phyloP scores from a whole-genome alignment of 2,329 filamentous ascomycete species.

The Alternaria sp. region DNA sequence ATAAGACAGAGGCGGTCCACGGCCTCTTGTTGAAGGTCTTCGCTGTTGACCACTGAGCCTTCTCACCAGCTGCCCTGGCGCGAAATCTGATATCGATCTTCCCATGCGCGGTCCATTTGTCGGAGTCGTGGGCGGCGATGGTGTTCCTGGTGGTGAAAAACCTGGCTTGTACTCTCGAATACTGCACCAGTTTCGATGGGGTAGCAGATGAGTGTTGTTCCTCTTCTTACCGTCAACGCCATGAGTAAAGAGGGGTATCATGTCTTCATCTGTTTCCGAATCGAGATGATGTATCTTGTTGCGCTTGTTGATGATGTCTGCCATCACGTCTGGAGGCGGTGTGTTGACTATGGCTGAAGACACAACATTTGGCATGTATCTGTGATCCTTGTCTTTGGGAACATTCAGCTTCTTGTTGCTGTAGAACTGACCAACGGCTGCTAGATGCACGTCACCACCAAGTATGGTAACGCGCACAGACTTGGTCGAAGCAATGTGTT shows the following conservation, averaged over 20 bases:
- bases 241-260: slow-evolving; percentile 91
- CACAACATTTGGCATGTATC: slow-evolving; percentile 96
- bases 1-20: slow-evolving; percentile 50
- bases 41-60: slow-evolving; percentile 48
- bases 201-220: slow-evolving; percentile 89
- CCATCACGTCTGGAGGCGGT: slow-evolving; percentile 85
- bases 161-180: slow-evolving; percentile 86
- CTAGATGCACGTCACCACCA: slow-evolving; percentile 92
- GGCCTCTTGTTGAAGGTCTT: slow-evolving; percentile 38
- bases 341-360: slow-evolving; percentile 94
- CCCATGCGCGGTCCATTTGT: slow-evolving; percentile 33
- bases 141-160: slow-evolving; percentile 73
- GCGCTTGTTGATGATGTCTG: slow-evolving; percentile 90
- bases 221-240: slow-evolving; percentile 88
- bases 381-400: slow-evolving; percentile 87
- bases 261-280: slow-evolving; percentile 84
- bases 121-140: slow-evolving; percentile 46
- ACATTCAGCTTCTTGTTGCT: slow-evolving; percentile 78
- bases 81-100: slow-evolving; percentile 48
- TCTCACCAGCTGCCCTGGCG: slow-evolving; percentile 54
- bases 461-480: slow-evolving; percentile 91
- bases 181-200: slow-evolving; percentile 94
- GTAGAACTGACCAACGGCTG: slow-evolving; percentile 92
- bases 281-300: slow-evolving; percentile 77
- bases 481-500: slow-evolving; percentile 91